These are phyloP conservation scores for Trifolium fragiferum DNA, from an alignment of 306 rosid genomes.

Conservation along the genomic window DNA sequence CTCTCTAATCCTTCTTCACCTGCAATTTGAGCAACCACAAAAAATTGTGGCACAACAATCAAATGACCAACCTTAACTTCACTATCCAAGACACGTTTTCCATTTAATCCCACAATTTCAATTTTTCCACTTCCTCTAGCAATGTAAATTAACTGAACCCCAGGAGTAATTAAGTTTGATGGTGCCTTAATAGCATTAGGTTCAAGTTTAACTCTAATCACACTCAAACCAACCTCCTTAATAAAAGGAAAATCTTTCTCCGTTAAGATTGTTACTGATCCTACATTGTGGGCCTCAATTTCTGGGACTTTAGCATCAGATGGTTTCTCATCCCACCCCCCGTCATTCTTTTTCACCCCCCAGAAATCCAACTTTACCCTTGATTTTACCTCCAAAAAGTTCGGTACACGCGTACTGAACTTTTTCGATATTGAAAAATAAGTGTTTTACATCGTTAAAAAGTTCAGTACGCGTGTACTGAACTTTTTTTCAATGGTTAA, in stretches of 20 bases:
- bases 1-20: slow-evolving; percentile 59
- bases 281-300: slow-evolving; percentile 31
- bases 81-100: slow-evolving; percentile 48
- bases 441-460: no score
- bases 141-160: slow-evolving; percentile 56
- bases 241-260: slow-evolving; percentile 52
- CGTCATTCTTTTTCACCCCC: no score
- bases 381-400: no score
- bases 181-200: slow-evolving; percentile 53
- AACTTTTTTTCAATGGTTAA: no score
- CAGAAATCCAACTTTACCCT: no score
- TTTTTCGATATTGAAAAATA: no score
- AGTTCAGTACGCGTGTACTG: no score
- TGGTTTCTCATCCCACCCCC: no score
- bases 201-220: slow-evolving; percentile 48
- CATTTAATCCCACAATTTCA: slow-evolving; percentile 57
- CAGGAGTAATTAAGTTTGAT: slow-evolving; percentile 35
- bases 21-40: slow-evolving; percentile 55
- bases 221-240: slow-evolving; percentile 55
- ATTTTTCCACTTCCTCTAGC: slow-evolving; percentile 54
- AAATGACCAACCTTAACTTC: slow-evolving; percentile 57
- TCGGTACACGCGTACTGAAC: no score
- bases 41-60: slow-evolving; percentile 62
- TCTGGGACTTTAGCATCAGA: slow-evolving; percentile 33
- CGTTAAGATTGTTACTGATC: slow-evolving; percentile 44